Evolutionary conservation across 225 moss, liverwort and hornwort genomes (phyloP), one percentile per base, ranked within the genome.

Genomic region (Polytrichum formosum): DNA sequence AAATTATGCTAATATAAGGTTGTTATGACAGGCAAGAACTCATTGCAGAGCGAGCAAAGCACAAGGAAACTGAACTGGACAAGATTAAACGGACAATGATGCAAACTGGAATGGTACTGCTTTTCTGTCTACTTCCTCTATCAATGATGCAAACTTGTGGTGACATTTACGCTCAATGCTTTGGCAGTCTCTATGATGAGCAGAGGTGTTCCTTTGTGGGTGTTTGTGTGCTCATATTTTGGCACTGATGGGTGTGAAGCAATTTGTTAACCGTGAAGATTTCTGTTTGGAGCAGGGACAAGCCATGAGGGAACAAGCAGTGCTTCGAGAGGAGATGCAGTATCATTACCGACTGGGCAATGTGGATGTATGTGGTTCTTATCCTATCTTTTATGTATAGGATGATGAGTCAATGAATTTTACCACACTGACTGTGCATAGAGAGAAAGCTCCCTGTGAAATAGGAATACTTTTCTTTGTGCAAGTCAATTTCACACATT

Each of bases 261-360:
- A 58, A 58, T 58, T n/a, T 58, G 0, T 20, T 6, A 6, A 22
- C 1, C 1, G 1, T 71, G 69, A 75, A 70, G 56, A 56, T 64
- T 25, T 70, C 31, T 46, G 0, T 73, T 58, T 77, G 71, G 35
- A 70, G 62, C 83, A 94, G 94, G 96, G 93, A 63, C 92, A 97
- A 84, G 96, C 93, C 66, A 97, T 97, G 96, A 87, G 86, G 75
- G 93, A 97, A 1, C 96, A 97, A 75, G 96, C 96, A 73, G 90
- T 92, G 71, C 83, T 97, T 67, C 89, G 96, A 70, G 96, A 97
- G 82, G 92, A 97, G 76, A 93, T 97, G 96, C 96, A 97, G 64
- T 97, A 97, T 64, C 96, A 97, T 67, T 97, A 84, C 73, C 90
- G 96, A 21, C 59, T 97, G 77, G 96, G 96, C 60, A 97, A 97